Evolutionary conservation across 2,329 filamentous ascomycete species (phyloP).

Genomic region (Colletotrichum higginsianum): DNA sequence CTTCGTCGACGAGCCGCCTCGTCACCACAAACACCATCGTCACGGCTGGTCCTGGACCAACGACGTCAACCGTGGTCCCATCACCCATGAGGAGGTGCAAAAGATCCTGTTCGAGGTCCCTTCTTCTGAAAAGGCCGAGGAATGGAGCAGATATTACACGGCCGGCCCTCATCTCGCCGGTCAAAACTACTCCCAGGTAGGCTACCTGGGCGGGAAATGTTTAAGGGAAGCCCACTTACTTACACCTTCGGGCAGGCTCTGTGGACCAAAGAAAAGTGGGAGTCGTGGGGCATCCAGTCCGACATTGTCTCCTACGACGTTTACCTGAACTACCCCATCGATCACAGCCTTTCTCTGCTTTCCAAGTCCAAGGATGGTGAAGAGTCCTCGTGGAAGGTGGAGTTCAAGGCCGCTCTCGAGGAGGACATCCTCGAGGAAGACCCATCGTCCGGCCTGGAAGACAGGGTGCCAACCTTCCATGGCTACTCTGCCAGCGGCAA

Average conservation of each 20-base stretch:
- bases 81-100: constrained; percentile 67
- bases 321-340: constrained; percentile 83
- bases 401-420: constrained; percentile 84
- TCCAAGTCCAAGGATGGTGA: constrained; percentile 58
- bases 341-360: constrained; percentile 78
- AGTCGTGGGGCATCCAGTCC: constrained; percentile 77
- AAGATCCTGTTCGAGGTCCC: constrained; percentile 72
- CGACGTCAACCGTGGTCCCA: constrained; percentile 43
- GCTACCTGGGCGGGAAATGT: neutral
- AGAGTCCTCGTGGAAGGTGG: constrained; percentile 67
- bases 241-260: constrained; percentile 62
- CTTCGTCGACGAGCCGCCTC: constrained; percentile 54
- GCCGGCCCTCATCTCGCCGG: constrained; percentile 82
- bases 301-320: constrained; percentile 80
- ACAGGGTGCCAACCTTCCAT: constrained; percentile 91
- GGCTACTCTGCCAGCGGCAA: constrained; percentile 95
- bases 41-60: constrained; percentile 48
- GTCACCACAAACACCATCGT: constrained; percentile 53
- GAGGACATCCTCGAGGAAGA: constrained; percentile 91
- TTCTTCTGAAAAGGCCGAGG: constrained; percentile 68
- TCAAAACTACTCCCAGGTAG: constrained; percentile 80
- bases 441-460: constrained; percentile 78
- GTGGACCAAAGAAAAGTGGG: constrained; percentile 83
- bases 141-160: constrained; percentile 87
- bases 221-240: constrained; percentile 23